A percentile compares a stretch with the other conserved stretches of the same genome.
Evolutionary conservation across 2,329 filamentous ascomycete genomes (phyloP).

Genomic region (Penicillium sp.): DNA sequence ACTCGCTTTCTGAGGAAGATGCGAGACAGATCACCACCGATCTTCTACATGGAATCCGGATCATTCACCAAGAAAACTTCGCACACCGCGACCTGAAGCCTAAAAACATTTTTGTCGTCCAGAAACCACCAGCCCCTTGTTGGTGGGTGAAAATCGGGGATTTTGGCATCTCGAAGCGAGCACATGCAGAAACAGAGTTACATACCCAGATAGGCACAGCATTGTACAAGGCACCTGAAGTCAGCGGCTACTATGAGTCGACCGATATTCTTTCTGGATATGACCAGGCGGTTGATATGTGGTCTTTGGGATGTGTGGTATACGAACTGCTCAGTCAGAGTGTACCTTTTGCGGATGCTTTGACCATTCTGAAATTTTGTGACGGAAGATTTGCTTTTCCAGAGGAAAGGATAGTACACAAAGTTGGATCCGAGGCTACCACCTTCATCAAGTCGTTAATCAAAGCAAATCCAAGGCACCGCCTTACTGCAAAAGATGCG

Average conservation of each 20-base stretch:
- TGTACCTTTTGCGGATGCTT: neutral
- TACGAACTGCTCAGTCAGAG: neutral
- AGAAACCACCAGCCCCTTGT: neutral
- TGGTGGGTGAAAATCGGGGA: neutral
- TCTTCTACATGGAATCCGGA: neutral
- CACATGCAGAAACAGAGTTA: neutral
- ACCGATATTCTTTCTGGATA: neutral
- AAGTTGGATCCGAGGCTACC: neutral
- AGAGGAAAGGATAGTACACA: neutral
- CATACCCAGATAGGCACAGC: neutral
- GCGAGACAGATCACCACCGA: neutral
- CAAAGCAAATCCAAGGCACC: neutral
- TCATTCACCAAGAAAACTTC: neutral
- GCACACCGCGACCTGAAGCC: neutral
- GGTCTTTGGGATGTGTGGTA: neutral
- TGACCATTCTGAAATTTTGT: neutral
- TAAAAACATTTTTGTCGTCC: constrained; percentile 1
- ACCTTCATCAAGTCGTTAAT: neutral
- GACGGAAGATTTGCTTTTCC: neutral
- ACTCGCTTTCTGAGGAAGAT: neutral
- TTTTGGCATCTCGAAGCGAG: neutral
- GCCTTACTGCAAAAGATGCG: neutral
- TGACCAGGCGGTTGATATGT: neutral
- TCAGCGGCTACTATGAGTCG: neutral
- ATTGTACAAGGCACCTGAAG: neutral